phyloP scores from a whole-genome alignment of 2,329 filamentous ascomycete species.

The Claviceps lovelessii region DNA sequence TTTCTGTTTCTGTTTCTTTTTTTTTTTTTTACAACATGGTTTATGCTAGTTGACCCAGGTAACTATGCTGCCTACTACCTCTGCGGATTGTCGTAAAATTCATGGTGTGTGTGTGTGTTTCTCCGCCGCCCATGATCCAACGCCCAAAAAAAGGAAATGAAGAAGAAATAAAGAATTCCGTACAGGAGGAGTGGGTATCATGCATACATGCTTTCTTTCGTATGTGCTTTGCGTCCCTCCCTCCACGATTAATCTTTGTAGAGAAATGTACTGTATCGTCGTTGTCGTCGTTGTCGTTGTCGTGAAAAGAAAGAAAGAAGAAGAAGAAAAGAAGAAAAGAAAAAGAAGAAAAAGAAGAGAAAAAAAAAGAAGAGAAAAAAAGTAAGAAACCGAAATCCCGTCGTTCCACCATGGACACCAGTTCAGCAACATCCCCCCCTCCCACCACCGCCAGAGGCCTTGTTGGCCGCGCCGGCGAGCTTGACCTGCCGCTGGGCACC shows the following conservation, averaged over 20 bases:
- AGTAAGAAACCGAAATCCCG: no score
- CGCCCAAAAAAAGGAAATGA: background rate
- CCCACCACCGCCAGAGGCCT: constrained; percentile 20
- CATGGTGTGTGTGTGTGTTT: background rate
- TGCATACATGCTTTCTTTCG: constrained; percentile 1
- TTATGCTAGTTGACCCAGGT: background rate
- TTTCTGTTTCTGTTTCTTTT: no score
- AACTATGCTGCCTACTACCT: background rate
- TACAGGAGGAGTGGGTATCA: constrained; percentile 2
- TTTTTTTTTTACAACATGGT: background rate
- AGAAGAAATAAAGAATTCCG: background rate
- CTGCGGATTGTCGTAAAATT: background rate
- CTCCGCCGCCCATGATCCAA: no score
- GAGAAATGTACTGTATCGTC: background rate
- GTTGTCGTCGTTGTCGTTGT: background rate
- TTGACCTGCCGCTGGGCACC: constrained; percentile 32
- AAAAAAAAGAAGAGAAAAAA: no score
- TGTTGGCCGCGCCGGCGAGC: constrained; percentile 25
- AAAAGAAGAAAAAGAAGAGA: no score
- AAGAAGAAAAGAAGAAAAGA: no score
- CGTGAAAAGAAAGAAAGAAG: background rate
- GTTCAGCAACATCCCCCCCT: constrained; percentile 35
- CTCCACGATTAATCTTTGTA: background rate
- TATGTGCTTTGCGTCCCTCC: background rate
- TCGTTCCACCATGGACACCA: background rate